Base-by-base conservation (phyloP, 768 basidiomycete genomes). In the Xerocomellus amylosporus region DNA sequence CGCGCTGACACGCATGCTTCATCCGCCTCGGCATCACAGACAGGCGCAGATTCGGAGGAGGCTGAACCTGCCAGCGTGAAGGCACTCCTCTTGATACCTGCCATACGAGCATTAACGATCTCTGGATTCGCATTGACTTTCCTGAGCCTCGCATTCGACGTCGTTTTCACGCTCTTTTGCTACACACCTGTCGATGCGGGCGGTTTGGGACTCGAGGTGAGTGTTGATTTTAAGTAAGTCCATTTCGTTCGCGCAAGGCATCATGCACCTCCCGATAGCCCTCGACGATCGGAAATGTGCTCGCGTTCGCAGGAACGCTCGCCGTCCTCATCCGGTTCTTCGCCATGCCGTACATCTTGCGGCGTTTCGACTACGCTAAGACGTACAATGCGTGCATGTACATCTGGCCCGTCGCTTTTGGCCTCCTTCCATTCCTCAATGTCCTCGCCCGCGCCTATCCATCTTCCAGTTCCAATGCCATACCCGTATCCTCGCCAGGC, bases 91-190 rank as follows among this genome's bases (percentile, higher is more conserved):
- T 70, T 75, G 6, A 76, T 78, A 38, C 82, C 83, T 2, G 71
- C 79, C 43, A 77, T 85, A 54, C 77, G 76, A 2, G 76, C 78
- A 3, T 62, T 85, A 36, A 79, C 79, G 37, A 59, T 77, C 10
- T 85, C 83, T 20, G 79, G 78, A 8, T 76, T 74, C 48, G 75
- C 75, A 2, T 68, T 85, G 17, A 74, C 72, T 46, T 84, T 82
- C 69, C 72, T 80, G 58, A 74, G 74, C 15, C 80, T 80, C 0
- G 77, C 78, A 1, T 87, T 84, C 59, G 83, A 86, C 49, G 81
- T 82, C 6, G 77, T 85, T 4, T 86, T 86, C 59, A 79, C 83
- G 6, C 75, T 87, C n/a, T 84, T 83, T 61, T 84, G 81, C 55
- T 88, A 84, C 62, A 80, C 86, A 4, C 74, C 82, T 15, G 64